A percentile compares a stretch with the other conserved stretches of the same genome.
phyloP scores from a whole-genome alignment of 1,284 basidiomycete species.

The Pseudozyma thailandica region DNA sequence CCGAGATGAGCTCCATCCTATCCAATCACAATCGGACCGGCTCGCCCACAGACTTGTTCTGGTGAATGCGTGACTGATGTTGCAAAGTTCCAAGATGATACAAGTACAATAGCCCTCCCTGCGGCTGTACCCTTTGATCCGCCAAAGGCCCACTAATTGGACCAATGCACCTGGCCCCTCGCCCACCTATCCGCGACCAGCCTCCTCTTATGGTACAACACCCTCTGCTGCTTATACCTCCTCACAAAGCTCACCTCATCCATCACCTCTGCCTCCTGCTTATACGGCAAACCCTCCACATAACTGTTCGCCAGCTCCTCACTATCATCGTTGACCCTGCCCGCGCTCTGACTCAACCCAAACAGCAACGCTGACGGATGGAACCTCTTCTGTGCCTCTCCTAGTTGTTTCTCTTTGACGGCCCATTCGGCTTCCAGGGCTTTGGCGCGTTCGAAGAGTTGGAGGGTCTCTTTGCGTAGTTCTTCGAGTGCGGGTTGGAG shows the following conservation, averaged over 20 bases:
- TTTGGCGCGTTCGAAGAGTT: conserved; percentile 52
- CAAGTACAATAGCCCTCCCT: neutral
- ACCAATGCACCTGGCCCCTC: conserved; percentile 50
- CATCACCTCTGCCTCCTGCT: conserved; percentile 31
- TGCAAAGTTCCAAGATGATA: neutral
- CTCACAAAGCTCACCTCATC: conserved; percentile 50
- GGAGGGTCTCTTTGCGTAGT: conserved; percentile 55
- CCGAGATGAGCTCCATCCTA: neutral
- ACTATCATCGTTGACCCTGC: conserved; percentile 53
- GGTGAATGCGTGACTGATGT: neutral
- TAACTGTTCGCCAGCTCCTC: conserved; percentile 63
- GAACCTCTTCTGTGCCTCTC: conserved; percentile 58
- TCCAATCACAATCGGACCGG: neutral
- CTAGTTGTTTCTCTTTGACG: conserved; percentile 31
- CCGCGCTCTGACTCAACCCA: conserved; percentile 45
- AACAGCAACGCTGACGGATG: conserved; percentile 54
- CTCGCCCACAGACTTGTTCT: neutral
- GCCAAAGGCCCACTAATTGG: conserved; percentile 20
- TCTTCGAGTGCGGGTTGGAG: conserved; percentile 53
- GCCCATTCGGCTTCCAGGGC: conserved; percentile 51
- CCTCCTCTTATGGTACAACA: conserved; percentile 49
- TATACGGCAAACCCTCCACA: conserved; percentile 57
- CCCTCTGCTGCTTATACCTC: conserved; percentile 52
- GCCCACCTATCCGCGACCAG: conserved; percentile 56
- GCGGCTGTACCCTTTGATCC: neutral